Base-by-base conservation (phyloP, 257 asterid genomes). In the Fraxinus excelsior region DNA sequence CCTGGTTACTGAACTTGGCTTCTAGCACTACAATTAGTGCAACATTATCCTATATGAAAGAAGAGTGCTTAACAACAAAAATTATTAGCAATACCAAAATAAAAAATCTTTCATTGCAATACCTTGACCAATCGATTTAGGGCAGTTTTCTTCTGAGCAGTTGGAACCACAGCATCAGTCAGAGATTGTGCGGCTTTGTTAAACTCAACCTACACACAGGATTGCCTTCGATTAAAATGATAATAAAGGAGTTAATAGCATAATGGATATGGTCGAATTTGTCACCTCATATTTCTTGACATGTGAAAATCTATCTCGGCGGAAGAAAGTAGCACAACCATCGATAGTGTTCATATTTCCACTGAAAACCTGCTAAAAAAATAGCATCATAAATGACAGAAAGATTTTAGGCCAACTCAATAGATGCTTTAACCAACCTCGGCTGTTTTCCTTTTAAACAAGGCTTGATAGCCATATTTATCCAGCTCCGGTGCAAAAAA, bases 241-340 rank as follows among this genome's bases (percentile, higher is more conserved):
- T 29, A 71, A 56, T 11, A 73, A 72, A 80, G 66, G 72, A 67
- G 51, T 31, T n/a, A 79, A 70, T 31, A 46, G 32, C 26, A 65
- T 80, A 74, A 67, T 84, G 18, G 76, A 5, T 14, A 58, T 16
- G 58, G 44, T 62, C 19, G 31, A 74, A 74, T 77, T 65, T 62
- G 67, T 49, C 74, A 93, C 99, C 99, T 93, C 99, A 74, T 96
- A 96, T 86, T 96, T 96, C 84, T 96, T 93, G 64, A 96, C 96
- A 81, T 89, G 96, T 65, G 97, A 82, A 84, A 96, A 96, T 88
- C 96, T 90, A 82, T 96, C 99, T 71, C 98, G 93, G 26, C 99
- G 98, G 83, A 93, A 96, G 83, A 96, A 96, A 56, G 99, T 96
- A 83, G 99, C 99, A 85, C 98, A 96, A 65, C 99, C 98, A 83